A percentile compares a stretch with the other conserved stretches of the same genome.
These are phyloP conservation scores for Pneumocystis canis DNA, from an alignment of 1,139 yeast species.

Conservation along the genomic window DNA sequence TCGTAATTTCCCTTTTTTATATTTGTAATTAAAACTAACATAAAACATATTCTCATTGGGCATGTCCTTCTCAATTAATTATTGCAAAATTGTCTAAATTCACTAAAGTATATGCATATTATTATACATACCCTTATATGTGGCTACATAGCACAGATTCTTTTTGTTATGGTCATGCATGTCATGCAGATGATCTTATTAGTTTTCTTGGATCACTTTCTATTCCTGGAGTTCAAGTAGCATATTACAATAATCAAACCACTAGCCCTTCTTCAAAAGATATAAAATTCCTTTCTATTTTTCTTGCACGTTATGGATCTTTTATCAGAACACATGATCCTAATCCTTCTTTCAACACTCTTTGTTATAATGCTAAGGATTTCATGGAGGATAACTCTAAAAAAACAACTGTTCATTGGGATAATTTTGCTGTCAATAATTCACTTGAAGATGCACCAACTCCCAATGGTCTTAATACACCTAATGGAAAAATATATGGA, in stretches of 20 bases:
- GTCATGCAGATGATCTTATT: background rate
- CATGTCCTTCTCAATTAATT: background rate
- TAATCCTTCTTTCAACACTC: background rate
- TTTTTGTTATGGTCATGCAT: background rate
- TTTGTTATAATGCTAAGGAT: background rate
- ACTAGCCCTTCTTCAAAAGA: background rate
- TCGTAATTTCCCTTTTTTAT: background rate
- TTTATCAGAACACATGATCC: background rate
- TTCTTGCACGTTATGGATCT: background rate
- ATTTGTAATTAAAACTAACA: background rate
- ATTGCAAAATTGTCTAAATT: background rate
- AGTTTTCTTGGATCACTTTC: background rate
- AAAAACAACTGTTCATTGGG: background rate
- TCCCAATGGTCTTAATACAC: background rate
- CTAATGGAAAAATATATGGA: background rate
- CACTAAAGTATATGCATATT: background rate
- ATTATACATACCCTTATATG: background rate
- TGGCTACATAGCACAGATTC: background rate
- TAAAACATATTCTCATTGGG: background rate
- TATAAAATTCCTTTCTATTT: background rate
- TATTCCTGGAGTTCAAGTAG: background rate
- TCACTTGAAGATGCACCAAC: background rate
- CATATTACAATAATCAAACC: background rate
- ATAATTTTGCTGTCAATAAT: background rate
- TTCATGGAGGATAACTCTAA: background rate